Conservation (phyloP, 331 rosid genomes). For the Dryas integrifolia region DNA sequence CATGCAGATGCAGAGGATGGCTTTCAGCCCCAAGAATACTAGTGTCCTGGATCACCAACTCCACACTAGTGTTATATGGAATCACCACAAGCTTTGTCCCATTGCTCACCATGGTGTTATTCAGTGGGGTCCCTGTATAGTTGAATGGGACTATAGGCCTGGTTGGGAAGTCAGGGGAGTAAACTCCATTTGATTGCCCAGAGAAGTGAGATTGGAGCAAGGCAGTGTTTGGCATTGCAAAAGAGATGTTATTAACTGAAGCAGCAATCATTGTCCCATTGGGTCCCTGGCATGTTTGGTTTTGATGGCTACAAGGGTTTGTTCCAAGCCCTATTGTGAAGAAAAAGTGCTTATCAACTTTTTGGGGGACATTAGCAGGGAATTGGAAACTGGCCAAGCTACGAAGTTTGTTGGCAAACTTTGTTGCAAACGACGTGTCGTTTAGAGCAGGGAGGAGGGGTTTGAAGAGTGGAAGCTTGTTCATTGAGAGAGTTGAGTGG, state of each 20-base stretch:
- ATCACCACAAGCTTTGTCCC: constrained; percentile 45
- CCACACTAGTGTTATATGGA: constrained; percentile 39
- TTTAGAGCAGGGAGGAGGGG: constrained; percentile 47
- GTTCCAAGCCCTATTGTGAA: constrained; percentile 51
- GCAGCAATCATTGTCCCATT: constrained; percentile 49
- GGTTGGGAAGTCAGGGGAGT: constrained; percentile 36
- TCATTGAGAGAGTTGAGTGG: constrained; percentile 13
- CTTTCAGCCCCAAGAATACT: constrained; percentile 39
- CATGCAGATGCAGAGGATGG: constrained; percentile 49
- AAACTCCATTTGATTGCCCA: constrained; percentile 36
- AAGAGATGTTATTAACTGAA: constrained; percentile 47
- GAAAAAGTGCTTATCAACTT: constrained; percentile 35
- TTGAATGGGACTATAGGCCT: constrained; percentile 35
- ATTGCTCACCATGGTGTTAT: constrained; percentile 40
- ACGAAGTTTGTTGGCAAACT: constrained; percentile 31
- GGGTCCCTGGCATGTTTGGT: constrained; percentile 49
- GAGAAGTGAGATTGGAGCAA: constrained; percentile 42
- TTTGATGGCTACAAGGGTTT: constrained; percentile 31
- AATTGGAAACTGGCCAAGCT: constrained; percentile 39
- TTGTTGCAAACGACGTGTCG: constrained; percentile 46
- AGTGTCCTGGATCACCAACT: constrained; percentile 47
- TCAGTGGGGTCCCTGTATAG: constrained; percentile 40
- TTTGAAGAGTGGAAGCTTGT: constrained; percentile 32
- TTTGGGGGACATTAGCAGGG: constrained; percentile 44
- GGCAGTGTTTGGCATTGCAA: constrained; percentile 36